phyloP scores from a whole-genome alignment of 495 filamentous ascomycete genomes.

The Stereocaulon alpinum region DNA sequence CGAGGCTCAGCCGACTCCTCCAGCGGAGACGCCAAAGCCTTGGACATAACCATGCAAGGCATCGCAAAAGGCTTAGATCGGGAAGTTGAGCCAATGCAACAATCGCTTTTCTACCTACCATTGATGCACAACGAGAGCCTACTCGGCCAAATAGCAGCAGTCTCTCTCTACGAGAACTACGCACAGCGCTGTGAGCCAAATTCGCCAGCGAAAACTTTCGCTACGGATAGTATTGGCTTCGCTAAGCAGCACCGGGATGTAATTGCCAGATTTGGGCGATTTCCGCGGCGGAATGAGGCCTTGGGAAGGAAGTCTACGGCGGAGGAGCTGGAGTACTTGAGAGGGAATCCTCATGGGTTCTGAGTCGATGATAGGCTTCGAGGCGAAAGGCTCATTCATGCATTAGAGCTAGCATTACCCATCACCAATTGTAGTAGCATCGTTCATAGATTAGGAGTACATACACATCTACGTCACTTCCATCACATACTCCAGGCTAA shows the following conservation, averaged over 20 bases:
- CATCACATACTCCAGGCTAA: no score
- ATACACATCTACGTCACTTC: no score
- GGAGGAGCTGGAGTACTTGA: slow-evolving; percentile 23
- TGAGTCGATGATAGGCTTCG: not conserved
- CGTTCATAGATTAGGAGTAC: no score
- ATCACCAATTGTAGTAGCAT: no score
- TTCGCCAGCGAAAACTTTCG: slow-evolving; percentile 17
- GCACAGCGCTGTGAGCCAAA: slow-evolving; percentile 19
- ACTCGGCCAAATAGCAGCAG: slow-evolving; percentile 25
- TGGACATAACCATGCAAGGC: slow-evolving; percentile 22
- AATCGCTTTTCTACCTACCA: slow-evolving; percentile 30
- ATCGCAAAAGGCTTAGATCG: slow-evolving; percentile 27
- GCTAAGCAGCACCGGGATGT: slow-evolving; percentile 24
- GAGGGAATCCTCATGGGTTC: slow-evolving; percentile 19
- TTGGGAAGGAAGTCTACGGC: slow-evolving; percentile 20
- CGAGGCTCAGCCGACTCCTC: slow-evolving; percentile 25
- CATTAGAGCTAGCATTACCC: no score
- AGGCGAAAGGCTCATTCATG: no score
- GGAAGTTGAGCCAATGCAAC: slow-evolving; percentile 21
- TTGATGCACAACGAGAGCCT: slow-evolving; percentile 30
- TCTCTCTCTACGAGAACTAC: slow-evolving; percentile 25
- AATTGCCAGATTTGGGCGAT: slow-evolving; percentile 21
- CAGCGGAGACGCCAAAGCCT: slow-evolving; percentile 27
- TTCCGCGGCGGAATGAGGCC: slow-evolving; percentile 19
- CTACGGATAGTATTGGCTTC: slow-evolving; percentile 19